These are phyloP conservation scores for Aspergillus sojae DNA, from an alignment of 2,329 filamentous ascomycete species.

Conservation along the genomic window DNA sequence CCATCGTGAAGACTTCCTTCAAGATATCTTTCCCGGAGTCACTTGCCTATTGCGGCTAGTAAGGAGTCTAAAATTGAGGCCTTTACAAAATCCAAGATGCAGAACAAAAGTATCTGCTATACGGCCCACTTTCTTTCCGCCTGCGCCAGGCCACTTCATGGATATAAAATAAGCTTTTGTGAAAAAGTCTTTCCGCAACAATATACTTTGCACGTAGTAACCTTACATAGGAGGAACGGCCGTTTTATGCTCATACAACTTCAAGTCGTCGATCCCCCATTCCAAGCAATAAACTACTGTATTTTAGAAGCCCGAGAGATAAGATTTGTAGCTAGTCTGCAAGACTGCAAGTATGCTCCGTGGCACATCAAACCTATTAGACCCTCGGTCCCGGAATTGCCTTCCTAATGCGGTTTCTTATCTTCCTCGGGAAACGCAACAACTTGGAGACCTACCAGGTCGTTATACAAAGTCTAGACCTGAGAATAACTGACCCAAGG, in stretches of 20 bases:
- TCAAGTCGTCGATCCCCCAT: background rate
- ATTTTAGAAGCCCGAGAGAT: background rate
- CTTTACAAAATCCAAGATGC: no score
- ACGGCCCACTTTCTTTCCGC: no score
- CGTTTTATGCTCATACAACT: no score
- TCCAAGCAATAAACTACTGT: no score
- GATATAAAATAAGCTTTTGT: no score
- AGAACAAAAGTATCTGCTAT: no score
- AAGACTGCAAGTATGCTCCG: background rate
- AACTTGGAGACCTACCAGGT: background rate
- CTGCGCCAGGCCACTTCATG: no score
- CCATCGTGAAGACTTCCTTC: background rate
- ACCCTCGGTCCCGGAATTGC: background rate
- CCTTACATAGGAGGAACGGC: no score
- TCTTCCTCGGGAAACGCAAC: background rate
- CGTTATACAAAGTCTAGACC: no score
- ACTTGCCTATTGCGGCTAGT: background rate
- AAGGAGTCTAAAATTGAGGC: background rate
- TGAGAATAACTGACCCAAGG: rapidly evolving
- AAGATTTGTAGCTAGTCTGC: background rate
- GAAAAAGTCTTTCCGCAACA: no score
- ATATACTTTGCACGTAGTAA: no score
- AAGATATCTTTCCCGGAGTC: background rate
- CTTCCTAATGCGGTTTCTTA: background rate
- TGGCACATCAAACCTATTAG: background rate